Evolutionary conservation across 2,329 filamentous ascomycete species (phyloP).

Genomic region (Scolecobasidium constrictum): DNA sequence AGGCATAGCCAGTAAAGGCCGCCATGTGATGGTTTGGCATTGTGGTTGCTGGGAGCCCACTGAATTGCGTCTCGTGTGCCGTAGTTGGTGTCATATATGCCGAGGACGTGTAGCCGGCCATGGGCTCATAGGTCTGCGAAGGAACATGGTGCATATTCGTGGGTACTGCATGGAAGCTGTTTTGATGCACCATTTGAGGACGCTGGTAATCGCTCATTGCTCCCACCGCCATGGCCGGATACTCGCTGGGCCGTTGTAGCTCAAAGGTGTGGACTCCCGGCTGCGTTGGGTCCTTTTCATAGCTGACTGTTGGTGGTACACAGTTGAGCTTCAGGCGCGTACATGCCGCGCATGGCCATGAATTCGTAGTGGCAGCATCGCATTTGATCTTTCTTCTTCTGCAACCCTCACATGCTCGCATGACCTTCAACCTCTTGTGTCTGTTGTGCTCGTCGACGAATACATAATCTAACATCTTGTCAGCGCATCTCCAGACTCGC

Average conservation of each 20-base stretch:
- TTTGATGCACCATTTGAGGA: background rate
- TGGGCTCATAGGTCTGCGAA: background rate
- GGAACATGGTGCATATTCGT: constrained; percentile 5
- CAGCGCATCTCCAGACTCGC: too few species aligned
- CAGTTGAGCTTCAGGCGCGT: constrained; percentile 87
- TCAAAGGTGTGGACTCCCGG: constrained; percentile 28
- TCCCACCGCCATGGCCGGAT: constrained; percentile 13
- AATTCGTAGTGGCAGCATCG: constrained; percentile 92
- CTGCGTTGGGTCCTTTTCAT: constrained; percentile 47
- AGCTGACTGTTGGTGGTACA: constrained; percentile 73
- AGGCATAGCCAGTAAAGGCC: background rate
- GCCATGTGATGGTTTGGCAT: constrained; percentile 4
- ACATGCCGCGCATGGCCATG: constrained; percentile 94
- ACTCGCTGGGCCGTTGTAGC: constrained; percentile 26
- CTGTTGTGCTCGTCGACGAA: constrained; percentile 98
- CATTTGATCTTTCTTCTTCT: constrained; percentile 95
- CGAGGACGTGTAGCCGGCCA: constrained; percentile 1
- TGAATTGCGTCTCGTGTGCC: background rate
- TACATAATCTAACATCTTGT: constrained; percentile 66
- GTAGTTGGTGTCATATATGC: constrained; percentile 4
- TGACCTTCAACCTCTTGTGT: constrained; percentile 91
- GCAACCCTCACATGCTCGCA: constrained; percentile 86
- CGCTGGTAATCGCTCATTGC: constrained; percentile 9
- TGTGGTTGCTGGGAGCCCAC: background rate
- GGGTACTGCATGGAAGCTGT: constrained; percentile 2